These are phyloP conservation scores for Phaseolus lunatus DNA, from an alignment of 306 rosid genomes.

Conservation along the genomic window DNA sequence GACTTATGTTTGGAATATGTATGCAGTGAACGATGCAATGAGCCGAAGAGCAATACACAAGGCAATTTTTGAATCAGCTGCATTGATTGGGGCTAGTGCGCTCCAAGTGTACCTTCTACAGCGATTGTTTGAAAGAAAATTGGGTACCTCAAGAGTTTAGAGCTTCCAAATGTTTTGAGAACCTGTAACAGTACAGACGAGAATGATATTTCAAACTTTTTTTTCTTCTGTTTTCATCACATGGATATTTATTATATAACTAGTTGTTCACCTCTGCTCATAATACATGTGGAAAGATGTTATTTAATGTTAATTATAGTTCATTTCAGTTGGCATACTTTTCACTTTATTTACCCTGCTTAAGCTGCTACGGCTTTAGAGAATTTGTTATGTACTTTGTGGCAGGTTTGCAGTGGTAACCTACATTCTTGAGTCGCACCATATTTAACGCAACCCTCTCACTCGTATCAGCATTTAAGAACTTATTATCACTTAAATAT, in stretches of 20 bases:
- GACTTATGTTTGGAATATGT: conserved; percentile 39
- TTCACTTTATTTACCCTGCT: background rate
- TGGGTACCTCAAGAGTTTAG: conserved; percentile 82
- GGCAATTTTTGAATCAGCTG: conserved; percentile 78
- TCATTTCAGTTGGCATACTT: background rate
- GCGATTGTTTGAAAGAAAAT: conserved; percentile 82
- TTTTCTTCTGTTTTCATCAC: background rate
- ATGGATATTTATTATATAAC: conserved; percentile 33
- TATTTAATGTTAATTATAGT: conserved; percentile 35
- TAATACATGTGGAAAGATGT: conserved; percentile 22
- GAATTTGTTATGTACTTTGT: background rate
- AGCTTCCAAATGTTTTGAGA: conserved; percentile 24
- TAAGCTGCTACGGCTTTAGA: background rate
- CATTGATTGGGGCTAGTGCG: conserved; percentile 74
- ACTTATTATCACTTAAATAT: background rate
- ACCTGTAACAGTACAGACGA: conserved; percentile 42
- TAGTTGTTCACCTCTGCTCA: conserved; percentile 10
- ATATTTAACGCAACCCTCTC: background rate
- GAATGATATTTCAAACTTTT: conserved; percentile 19
- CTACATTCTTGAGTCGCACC: background rate
- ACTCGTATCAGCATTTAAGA: background rate
- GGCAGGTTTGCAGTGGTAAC: background rate
- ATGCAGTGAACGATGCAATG: conserved; percentile 93
- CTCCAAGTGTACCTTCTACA: conserved; percentile 84
- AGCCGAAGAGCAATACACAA: conserved; percentile 81